A percentile compares a stretch with the other conserved stretches of the same genome.
Evolutionary conservation across 441 rosid genomes (phyloP).

Genomic region (Populus tomentosa): DNA sequence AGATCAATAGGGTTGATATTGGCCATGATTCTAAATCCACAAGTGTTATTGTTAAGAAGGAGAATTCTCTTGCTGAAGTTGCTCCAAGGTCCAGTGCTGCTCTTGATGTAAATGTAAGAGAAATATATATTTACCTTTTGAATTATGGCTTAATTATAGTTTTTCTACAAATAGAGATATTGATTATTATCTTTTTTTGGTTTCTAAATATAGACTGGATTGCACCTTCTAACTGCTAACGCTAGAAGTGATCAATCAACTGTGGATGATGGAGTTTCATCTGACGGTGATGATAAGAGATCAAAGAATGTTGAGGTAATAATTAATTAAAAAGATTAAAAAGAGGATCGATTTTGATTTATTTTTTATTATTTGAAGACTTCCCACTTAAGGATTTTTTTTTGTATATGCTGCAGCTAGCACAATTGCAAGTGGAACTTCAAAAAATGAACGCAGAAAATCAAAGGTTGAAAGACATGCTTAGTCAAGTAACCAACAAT

Average conservation of each 20-base stretch:
- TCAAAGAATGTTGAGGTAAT: constrained; percentile 65
- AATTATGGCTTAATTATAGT: neutral
- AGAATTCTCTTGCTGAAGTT: constrained; percentile 27
- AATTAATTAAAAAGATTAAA: neutral
- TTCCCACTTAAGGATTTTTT: neutral
- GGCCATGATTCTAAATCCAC: constrained; percentile 5
- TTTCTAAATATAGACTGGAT: constrained; percentile 49
- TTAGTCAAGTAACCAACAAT: constrained; percentile 59
- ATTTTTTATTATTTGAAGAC: neutral
- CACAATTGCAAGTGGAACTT: constrained; percentile 56
- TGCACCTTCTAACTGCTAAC: constrained; percentile 69
- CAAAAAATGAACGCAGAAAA: constrained; percentile 67
- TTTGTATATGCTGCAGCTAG: constrained; percentile 31
- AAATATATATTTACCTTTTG: neutral
- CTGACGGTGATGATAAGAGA: constrained; percentile 51
- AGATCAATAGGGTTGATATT: constrained; percentile 19
- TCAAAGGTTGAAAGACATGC: constrained; percentile 61
- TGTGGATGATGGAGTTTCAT: constrained; percentile 69
- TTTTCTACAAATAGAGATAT: neutral
- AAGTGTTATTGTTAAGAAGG: constrained; percentile 44
- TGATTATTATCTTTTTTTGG: neutral
- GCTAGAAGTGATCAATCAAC: constrained; percentile 74
- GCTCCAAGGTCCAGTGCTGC: constrained; percentile 12
- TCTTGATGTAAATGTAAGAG: constrained; percentile 62
- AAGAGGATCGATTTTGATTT: neutral